Base-by-base conservation (phyloP, 2,329 filamentous ascomycete genomes). In the Colletotrichum lupini region DNA sequence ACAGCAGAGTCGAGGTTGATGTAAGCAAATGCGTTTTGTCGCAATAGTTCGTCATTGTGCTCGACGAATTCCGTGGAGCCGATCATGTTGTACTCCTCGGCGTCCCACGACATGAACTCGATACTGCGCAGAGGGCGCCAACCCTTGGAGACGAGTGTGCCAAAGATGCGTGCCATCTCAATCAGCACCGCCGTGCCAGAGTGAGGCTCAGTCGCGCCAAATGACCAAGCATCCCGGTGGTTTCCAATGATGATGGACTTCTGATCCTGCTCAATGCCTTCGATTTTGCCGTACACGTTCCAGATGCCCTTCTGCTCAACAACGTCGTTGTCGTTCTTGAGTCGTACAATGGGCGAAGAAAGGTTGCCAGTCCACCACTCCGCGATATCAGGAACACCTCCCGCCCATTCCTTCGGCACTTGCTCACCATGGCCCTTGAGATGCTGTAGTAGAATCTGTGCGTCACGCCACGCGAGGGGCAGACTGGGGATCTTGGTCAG, bases 81-180 rank as follows among this genome's bases (percentile, higher is more conserved):
- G 71, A 98, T 94, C 58, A 97, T 85, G 82, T 98, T 98, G 85
- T 98, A 98, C 82, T 96, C 95, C 77, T 93, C 93, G 4, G 91
- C 97, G 81, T 99, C 97, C 97, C 97, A 99, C 42, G 94, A 98
- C 79, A 95, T 95, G 82, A 99, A 98, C 81, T 97, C 94, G 76
- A 99, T 97, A 4, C 95, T 97, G n/a, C 97, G 92, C 19, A 97
- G 87, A 1, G 97, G 97, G 30, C 94, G 90, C 97, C 97, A 99
- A 66, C 95, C 96, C 70, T 91, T 90, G 19, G 87, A 83, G 26
- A 92, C 87, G 19, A 98, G 88, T 75, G 94, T 91, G 53, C 95
- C 95, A 78, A 99, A 94, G 61, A 98, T 91, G 57, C 93, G 92
- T 26, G 94, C 92, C 71, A 98, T 88, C 84, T 99, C 97, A 67